phyloP scores from a whole-genome alignment of 2,329 filamentous ascomycete genomes.

The Venturia pyrina region DNA sequence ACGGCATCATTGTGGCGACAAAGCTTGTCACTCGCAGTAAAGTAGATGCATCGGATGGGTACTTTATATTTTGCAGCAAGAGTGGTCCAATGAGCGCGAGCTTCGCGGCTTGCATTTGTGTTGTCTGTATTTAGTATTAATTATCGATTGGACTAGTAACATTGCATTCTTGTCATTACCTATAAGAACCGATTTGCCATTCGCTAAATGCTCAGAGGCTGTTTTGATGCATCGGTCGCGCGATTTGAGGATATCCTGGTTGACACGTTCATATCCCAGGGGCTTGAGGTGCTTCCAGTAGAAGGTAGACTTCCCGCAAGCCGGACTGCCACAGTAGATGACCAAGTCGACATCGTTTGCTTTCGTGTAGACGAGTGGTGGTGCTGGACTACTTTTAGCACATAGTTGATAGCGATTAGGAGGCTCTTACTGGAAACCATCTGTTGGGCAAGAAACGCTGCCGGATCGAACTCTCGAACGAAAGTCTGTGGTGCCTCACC shows the following conservation, averaged over 20 bases:
- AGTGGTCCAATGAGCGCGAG: conserved; percentile 66
- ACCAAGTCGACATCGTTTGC: conserved; percentile 63
- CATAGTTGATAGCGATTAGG: background rate
- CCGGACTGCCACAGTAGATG: conserved; percentile 79
- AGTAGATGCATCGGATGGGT: conserved; percentile 76
- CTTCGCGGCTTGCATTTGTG: conserved; percentile 79
- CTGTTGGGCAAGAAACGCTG: conserved; percentile 15
- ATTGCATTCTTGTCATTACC: background rate
- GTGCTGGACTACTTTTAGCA: background rate
- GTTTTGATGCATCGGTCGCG: conserved; percentile 59
- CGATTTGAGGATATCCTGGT: conserved; percentile 82
- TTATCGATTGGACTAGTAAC: conserved; percentile 8
- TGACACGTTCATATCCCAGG: conserved; percentile 72
- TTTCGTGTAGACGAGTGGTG: conserved; percentile 40
- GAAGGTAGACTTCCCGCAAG: conserved; percentile 85
- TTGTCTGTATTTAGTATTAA: conserved; percentile 49
- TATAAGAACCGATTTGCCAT: conserved; percentile 8
- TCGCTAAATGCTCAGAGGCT: conserved; percentile 52
- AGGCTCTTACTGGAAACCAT: background rate
- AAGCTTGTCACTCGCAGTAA: conserved; percentile 60
- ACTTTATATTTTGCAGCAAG: conserved; percentile 61
- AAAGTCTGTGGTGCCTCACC: conserved; percentile 56
- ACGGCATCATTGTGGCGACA: conserved; percentile 83
- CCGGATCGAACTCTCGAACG: conserved; percentile 60
- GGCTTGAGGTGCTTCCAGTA: conserved; percentile 71